Conservation (phyloP, 352 stramenopile genomes). For the Phytopythium ostracodes region DNA sequence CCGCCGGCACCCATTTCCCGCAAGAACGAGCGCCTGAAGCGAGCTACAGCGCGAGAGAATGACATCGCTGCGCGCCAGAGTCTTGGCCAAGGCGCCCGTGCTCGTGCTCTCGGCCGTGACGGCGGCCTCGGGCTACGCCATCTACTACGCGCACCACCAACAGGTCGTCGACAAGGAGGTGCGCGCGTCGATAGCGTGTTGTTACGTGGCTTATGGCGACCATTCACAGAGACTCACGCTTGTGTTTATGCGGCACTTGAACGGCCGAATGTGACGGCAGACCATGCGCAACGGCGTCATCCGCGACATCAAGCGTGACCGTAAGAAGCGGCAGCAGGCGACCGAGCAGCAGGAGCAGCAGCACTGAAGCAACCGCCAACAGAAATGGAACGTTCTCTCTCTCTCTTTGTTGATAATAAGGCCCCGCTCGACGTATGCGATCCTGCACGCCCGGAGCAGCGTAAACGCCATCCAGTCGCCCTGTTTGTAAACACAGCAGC, state of each 20-base stretch:
- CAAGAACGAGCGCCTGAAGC: background rate
- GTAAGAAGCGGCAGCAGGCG: conserved; percentile 43
- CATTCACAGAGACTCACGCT: background rate
- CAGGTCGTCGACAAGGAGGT: conserved; percentile 73
- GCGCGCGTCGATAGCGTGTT: background rate
- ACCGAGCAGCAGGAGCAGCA: conserved; percentile 41
- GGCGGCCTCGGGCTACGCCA: conserved; percentile 40
- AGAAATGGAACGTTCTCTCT: no score
- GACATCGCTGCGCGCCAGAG: background rate
- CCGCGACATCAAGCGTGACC: conserved; percentile 76
- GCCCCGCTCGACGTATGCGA: no score
- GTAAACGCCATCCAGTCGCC: no score
- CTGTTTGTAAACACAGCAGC: no score
- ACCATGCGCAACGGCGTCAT: conserved; percentile 75
- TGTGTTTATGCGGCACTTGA: no score
- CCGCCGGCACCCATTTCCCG: background rate
- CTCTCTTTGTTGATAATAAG: no score
- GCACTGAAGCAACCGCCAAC: conserved; percentile 18
- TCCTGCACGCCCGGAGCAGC: no score
- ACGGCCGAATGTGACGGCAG: no score
- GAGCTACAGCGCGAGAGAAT: background rate
- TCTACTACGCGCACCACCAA: conserved; percentile 82
- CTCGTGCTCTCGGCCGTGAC: conserved; percentile 41
- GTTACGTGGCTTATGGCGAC: no score
- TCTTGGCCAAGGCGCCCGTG: conserved; percentile 41